Conservation (phyloP, 2,329 filamentous ascomycete species). For the Aspergillus sp. region DNA sequence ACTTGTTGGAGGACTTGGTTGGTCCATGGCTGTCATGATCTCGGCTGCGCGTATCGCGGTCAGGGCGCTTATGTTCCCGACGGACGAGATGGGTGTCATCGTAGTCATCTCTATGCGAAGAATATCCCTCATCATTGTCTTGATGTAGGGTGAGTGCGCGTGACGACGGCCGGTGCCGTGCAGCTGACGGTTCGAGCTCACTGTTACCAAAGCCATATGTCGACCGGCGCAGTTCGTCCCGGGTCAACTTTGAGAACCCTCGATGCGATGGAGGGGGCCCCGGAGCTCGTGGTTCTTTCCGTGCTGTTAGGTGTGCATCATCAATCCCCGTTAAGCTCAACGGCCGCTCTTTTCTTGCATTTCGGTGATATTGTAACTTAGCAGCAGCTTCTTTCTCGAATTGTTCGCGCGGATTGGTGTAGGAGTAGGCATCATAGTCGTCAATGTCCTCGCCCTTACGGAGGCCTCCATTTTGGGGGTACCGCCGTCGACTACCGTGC, state of each 20-base stretch:
- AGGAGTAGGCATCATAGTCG: conserved; percentile 46
- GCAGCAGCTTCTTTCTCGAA: conserved; percentile 47
- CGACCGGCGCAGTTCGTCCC: conserved; percentile 27
- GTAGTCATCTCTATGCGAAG: conserved; percentile 44
- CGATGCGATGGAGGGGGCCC: conserved; percentile 41
- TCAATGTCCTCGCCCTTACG: conserved; percentile 41
- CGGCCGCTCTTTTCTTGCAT: conserved; percentile 32
- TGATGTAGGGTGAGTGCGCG: conserved; percentile 50
- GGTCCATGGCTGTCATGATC: conserved; percentile 23
- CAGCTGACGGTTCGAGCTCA: conserved; percentile 37
- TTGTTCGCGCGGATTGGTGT: conserved; percentile 48
- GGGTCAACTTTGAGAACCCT: conserved; percentile 39
- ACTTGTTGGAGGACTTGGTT: conserved; percentile 17
- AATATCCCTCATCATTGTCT: conserved; percentile 46
- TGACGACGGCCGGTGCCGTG: conserved; percentile 39
- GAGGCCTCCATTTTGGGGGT: conserved; percentile 29
- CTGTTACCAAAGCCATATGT: conserved; percentile 25
- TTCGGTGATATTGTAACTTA: conserved; percentile 31
- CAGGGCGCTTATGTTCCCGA: conserved; percentile 29
- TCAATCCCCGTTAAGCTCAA: conserved; percentile 43
- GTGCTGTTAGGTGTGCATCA: conserved; percentile 26
- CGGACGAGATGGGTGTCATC: conserved; percentile 44
- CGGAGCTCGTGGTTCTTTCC: conserved; percentile 29
- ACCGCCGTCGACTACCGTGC: conserved; percentile 24
- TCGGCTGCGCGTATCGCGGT: conserved; percentile 20